phyloP scores from a whole-genome alignment of 2,329 filamentous ascomycete species.

The Xylaria sp. region DNA sequence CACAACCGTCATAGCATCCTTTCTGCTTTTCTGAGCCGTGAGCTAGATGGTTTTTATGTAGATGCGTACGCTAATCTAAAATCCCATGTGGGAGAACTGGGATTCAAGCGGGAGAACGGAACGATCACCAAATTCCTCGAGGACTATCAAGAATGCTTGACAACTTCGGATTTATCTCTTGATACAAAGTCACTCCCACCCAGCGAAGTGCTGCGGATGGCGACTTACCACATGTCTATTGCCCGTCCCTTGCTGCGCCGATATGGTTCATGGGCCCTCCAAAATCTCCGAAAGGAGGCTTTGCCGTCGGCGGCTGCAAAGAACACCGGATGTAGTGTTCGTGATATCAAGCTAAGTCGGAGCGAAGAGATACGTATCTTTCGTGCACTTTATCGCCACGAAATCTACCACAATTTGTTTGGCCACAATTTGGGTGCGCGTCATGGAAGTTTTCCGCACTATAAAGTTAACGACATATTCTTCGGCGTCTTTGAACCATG shows the following conservation, averaged over 20 bases:
- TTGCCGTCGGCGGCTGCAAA: not conserved
- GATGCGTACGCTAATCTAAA: slow-evolving; percentile 30
- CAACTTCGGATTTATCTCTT: not conserved
- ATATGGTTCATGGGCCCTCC: slow-evolving; percentile 13
- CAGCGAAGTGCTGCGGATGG: slow-evolving; percentile 16
- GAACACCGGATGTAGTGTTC: not conserved
- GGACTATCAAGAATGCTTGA: not conserved
- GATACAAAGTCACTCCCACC: not conserved
- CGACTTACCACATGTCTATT: slow-evolving; percentile 17
- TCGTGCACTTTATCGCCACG: slow-evolving; percentile 32
- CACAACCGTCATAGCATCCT: slow-evolving; percentile 30
- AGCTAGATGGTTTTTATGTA: slow-evolving; percentile 27
- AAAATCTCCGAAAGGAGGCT: not conserved
- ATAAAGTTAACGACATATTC: not conserved
- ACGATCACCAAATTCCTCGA: not conserved
- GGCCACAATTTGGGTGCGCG: slow-evolving; percentile 8
- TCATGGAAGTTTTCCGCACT: not conserved
- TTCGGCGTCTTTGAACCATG: slow-evolving; percentile 7
- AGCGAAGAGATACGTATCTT: slow-evolving; percentile 31
- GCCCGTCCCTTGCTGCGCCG: slow-evolving; percentile 9
- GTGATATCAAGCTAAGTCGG: not conserved
- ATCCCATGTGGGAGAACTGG: slow-evolving; percentile 23
- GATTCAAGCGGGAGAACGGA: not conserved
- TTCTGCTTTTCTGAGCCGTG: slow-evolving; percentile 23
- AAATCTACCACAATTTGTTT: slow-evolving; percentile 27